These are phyloP conservation scores for Stenogyne calaminthoides DNA, from an alignment of 305 asterid species.

Conservation along the genomic window DNA sequence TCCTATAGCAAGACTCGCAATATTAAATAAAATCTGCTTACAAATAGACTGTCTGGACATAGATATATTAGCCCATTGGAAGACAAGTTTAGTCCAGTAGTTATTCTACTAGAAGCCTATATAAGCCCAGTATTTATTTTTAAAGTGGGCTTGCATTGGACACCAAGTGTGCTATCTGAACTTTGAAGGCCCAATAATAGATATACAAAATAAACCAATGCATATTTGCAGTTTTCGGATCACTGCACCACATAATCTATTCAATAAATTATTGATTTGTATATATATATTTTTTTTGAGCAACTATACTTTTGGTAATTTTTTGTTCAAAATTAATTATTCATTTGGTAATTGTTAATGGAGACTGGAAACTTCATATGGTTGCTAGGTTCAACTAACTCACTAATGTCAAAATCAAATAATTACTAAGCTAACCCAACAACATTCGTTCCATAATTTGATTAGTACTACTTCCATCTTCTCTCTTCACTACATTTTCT, in stretches of 20 bases:
- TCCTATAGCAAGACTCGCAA: neutral
- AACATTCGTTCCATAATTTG: neutral
- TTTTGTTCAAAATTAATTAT: neutral
- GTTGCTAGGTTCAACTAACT: constrained; percentile 8
- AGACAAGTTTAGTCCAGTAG: neutral
- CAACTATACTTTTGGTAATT: no score
- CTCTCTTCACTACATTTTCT: neutral
- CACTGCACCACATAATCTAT: no score
- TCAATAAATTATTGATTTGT: no score
- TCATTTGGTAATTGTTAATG: neutral
- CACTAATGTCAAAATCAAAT: constrained; percentile 8
- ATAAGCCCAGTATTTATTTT: neutral
- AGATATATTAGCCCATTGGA: neutral
- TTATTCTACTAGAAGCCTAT: neutral
- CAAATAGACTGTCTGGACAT: neutral
- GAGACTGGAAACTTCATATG: neutral
- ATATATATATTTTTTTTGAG: no score
- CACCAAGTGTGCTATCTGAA: no score
- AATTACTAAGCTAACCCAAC: constrained; percentile 3
- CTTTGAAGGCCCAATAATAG: neutral
- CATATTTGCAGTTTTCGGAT: no score
- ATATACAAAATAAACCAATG: no score
- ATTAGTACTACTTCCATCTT: neutral
- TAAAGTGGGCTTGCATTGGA: neutral
- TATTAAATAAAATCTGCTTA: neutral